Percentiles rank a stretch among this genome's conserved stretches.
These are phyloP conservation scores for Aureobasidium mangrovei DNA, from an alignment of 2,329 filamentous ascomycete genomes.

Conservation along the genomic window DNA sequence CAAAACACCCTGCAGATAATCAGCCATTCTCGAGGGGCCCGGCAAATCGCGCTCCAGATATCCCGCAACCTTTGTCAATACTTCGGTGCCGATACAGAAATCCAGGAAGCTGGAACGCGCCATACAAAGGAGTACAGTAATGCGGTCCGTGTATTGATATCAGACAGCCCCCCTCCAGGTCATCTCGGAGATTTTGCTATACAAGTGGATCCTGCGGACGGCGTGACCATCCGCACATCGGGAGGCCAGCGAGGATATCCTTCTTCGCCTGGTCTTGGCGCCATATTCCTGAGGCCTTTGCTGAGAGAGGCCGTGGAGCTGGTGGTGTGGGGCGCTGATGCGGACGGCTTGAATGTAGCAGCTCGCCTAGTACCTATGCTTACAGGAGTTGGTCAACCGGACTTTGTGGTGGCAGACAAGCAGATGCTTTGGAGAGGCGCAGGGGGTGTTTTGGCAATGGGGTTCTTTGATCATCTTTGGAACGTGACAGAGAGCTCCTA, in stretches of 20 bases:
- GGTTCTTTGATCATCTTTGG: conserved; percentile 49
- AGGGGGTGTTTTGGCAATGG: conserved; percentile 45
- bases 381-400: conserved; percentile 49
- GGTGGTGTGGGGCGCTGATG: conserved; percentile 47
- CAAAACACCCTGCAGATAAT: conserved; percentile 38
- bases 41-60: conserved; percentile 43
- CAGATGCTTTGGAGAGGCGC: conserved; percentile 43
- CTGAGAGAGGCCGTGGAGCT: conserved; percentile 42
- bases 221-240: background rate
- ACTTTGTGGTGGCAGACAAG: conserved; percentile 44
- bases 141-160: conserved; percentile 34
- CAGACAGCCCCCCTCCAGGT: conserved; percentile 20
- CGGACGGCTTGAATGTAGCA: conserved; percentile 39
- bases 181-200: conserved; percentile 26
- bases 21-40: conserved; percentile 22
- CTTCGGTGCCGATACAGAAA: conserved; percentile 44
- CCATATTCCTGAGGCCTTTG: conserved; percentile 45
- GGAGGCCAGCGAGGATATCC: background rate
- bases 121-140: conserved; percentile 32
- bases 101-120: conserved; percentile 25
- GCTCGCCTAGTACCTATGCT: conserved; percentile 46
- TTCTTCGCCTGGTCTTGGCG: conserved; percentile 31
- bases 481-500: conserved; percentile 41
- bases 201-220: conserved; percentile 15
- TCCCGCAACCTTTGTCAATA: conserved; percentile 52